phyloP scores from a whole-genome alignment of 1,139 yeast genomes.

The Chernovozyma aurita region DNA sequence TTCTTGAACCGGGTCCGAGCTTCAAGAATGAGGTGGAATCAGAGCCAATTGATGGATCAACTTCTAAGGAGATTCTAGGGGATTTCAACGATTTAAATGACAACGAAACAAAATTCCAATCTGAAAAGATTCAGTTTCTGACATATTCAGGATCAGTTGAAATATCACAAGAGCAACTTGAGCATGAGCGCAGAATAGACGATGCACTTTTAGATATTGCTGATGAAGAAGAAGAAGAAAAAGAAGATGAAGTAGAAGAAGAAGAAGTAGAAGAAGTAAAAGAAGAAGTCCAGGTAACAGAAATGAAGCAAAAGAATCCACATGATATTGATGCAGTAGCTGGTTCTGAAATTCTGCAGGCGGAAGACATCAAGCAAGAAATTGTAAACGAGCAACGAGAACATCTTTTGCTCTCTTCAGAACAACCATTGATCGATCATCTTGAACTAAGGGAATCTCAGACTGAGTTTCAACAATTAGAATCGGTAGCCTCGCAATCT shows the following conservation, averaged over 20 bases:
- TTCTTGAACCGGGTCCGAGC: too few relatives aligned
- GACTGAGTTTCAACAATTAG: neutral
- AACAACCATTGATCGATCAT: too few relatives aligned
- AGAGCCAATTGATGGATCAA: neutral
- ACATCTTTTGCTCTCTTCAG: too few relatives aligned
- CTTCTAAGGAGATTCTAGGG: neutral
- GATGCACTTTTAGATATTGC: constrained; percentile 1
- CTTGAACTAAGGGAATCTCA: too few relatives aligned
- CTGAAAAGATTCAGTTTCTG: neutral
- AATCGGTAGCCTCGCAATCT: neutral
- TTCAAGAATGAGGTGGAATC: neutral
- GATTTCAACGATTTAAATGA: neutral
- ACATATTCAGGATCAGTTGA: neutral
- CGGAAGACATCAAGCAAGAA: too few relatives aligned
- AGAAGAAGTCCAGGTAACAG: neutral
- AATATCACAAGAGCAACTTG: neutral
- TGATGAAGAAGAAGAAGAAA: neutral
- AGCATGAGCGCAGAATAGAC: neutral
- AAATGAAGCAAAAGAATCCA: neutral
- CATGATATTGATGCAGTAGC: too few relatives aligned
- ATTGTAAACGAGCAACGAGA: neutral
- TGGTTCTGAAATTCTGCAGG: too few relatives aligned
- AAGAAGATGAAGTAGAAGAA: neutral
- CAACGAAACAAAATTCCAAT: neutral
- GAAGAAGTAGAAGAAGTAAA: neutral